Evolutionary conservation across 257 asterid genomes (phyloP).

Genomic region (Petrea volubilis): DNA sequence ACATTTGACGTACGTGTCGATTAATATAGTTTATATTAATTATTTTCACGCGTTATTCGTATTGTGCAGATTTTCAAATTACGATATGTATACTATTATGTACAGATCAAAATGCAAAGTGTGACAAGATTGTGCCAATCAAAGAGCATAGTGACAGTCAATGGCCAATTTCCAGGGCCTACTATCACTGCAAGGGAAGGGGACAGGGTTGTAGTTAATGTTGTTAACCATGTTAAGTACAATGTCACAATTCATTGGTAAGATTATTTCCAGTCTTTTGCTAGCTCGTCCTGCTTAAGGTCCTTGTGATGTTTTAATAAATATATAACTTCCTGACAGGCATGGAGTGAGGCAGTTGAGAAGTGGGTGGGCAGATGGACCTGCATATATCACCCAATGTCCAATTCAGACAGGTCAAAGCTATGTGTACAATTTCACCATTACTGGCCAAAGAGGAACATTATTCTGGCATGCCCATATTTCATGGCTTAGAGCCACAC

Average conservation of each 20-base stretch:
- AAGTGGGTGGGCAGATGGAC: constrained; percentile 79
- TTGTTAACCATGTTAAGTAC: constrained; percentile 57
- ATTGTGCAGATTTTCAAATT: background rate
- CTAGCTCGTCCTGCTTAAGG: background rate
- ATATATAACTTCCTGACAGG: constrained; percentile 29
- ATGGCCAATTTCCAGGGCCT: constrained; percentile 71
- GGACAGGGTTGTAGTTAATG: constrained; percentile 52
- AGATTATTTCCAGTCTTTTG: background rate
- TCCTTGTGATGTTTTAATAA: background rate
- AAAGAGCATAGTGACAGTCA: constrained; percentile 63
- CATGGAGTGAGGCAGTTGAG: constrained; percentile 62
- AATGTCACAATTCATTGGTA: constrained; percentile 66
- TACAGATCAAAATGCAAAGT: constrained; percentile 55
- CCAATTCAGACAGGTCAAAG: constrained; percentile 64
- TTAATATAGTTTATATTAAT: background rate
- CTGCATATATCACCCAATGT: constrained; percentile 64
- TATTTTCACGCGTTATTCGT: background rate
- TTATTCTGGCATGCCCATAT: constrained; percentile 76
- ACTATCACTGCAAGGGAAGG: constrained; percentile 67
- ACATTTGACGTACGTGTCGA: constrained; percentile 43
- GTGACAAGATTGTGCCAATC: constrained; percentile 59
- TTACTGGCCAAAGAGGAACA: constrained; percentile 65
- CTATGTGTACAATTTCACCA: constrained; percentile 57
- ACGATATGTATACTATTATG: background rate
- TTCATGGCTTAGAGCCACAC: constrained; percentile 65